These are phyloP conservation scores for Plectosphaerella plurivora DNA, from an alignment of 2,329 filamentous ascomycete species.

Conservation along the genomic window DNA sequence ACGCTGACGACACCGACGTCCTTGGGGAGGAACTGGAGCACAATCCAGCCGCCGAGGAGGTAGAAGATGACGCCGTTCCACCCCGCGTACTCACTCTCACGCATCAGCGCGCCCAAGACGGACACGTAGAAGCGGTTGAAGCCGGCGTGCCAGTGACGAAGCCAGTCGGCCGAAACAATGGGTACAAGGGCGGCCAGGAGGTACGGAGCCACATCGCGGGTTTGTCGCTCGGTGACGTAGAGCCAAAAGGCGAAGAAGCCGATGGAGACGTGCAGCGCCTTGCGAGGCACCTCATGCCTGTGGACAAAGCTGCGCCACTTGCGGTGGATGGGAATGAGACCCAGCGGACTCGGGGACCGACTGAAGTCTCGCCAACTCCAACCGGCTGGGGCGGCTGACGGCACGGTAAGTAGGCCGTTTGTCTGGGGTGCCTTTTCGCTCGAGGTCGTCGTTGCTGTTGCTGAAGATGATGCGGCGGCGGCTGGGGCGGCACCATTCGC, in stretches of 20 bases:
- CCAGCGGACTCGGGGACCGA: conserved; percentile 85
- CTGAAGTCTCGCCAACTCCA: conserved; percentile 86
- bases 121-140: conserved; percentile 87
- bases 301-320: conserved; percentile 91
- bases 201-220: conserved; percentile 74
- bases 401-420: conserved; percentile 70
- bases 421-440: conserved; percentile 20
- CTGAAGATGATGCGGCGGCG: conserved; percentile 6
- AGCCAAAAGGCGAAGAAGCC: conserved; percentile 89
- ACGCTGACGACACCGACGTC: conserved; percentile 88
- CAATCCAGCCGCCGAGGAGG: conserved; percentile 82
- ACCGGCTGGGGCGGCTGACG: conserved; percentile 50
- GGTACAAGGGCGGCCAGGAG: conserved; percentile 78
- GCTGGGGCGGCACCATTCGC: conserved; percentile 16
- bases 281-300: conserved; percentile 94
- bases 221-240: conserved; percentile 75
- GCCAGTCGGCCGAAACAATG: conserved; percentile 74
- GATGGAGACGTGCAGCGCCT: conserved; percentile 90
- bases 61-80: conserved; percentile 99
- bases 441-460: conserved; percentile 15
- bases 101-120: conserved; percentile 85
- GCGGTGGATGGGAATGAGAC: conserved; percentile 90
- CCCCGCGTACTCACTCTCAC: conserved; percentile 87
- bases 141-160: conserved; percentile 75
- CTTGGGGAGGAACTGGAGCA: conserved; percentile 85